Base-by-base conservation (phyloP, 2,329 filamentous ascomycete species). In the Botrytis fragariae region DNA sequence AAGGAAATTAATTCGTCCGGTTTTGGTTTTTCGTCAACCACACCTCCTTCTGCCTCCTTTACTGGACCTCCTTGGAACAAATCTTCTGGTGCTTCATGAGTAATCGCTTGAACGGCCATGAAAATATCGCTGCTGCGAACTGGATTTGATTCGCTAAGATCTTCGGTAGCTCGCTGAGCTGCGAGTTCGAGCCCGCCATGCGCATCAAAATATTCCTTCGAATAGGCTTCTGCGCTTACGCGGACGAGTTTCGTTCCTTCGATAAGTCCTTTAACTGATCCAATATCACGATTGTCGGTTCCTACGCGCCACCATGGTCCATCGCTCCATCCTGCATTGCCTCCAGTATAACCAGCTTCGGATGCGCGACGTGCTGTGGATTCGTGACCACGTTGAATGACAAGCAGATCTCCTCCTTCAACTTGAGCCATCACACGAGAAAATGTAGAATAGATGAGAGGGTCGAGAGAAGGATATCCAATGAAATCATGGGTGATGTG, bases 381-480 rank as follows among this genome's bases (percentile, higher is more conserved):
- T 83, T 98, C 96, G 75, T 94, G 92, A 32, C 96, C 96, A 54
- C 95, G 93, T 84, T 99, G 96, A 74, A 98, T 90, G 72, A 99
- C 96, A 71, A 98, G 87, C 29, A 99, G 87, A 79, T 98, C 96
- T 72, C 96, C 96, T 76, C 96, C 96, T 84, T 99, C 96, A 63
- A 99, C 96, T 84, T 99, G 96, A n/a, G 94, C 89, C 96, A 99
- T 99, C 79, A 99, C 95, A 71, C 94, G 91, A 72, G 92, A 92
- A 85, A 99, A 99, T 76, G 96, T 94, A 73, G 89, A 88, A 83
- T 98, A 94, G 79, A 98, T 93, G 72, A 98, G 88, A 29, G 95
- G 94, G 81, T 98, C 95, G 78, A 99, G 90, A 29, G 94, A 95
- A 4, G 96, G 96, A 82, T 99, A 99, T 78, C 94, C 94, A 77